phyloP scores from a whole-genome alignment of 352 stramenopile species.

The Phytophthora aleatoria region DNA sequence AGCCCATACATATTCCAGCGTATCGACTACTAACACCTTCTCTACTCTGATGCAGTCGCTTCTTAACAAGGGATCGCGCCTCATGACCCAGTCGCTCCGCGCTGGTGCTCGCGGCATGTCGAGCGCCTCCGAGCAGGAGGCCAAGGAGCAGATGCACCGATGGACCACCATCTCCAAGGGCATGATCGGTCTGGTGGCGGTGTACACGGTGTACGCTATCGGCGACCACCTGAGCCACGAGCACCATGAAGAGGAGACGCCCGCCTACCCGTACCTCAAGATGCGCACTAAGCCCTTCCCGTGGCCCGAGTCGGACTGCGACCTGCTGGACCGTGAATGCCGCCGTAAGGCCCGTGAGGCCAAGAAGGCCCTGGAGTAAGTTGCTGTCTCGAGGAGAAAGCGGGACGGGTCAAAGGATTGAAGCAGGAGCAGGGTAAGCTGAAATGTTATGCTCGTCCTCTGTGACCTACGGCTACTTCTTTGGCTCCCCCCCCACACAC shows the following conservation, averaged over 20 bases:
- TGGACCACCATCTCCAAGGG: conserved; percentile 88
- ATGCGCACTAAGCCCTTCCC: conserved; percentile 89
- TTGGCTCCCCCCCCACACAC: not conserved
- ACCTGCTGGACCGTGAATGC: conserved; percentile 81
- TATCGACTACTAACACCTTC: conserved; percentile 3
- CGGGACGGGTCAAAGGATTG: not conserved
- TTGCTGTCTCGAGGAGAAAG: conserved; percentile 3
- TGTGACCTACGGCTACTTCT: not conserved
- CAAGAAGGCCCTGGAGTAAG: conserved; percentile 74
- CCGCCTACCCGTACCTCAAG: conserved; percentile 85
- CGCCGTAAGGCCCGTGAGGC: conserved; percentile 65
- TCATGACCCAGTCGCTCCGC: conserved; percentile 56
- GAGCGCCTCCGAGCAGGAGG: conserved; percentile 77
- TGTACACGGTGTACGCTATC: conserved; percentile 67
- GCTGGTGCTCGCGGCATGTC: conserved; percentile 79
- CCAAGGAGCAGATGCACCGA: conserved; percentile 87
- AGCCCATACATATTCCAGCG: not conserved
- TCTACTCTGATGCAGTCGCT: conserved; percentile 45
- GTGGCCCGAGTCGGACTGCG: conserved; percentile 81
- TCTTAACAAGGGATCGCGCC: conserved; percentile 65
- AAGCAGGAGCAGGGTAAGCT: not conserved
- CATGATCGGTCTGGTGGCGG: conserved; percentile 70
- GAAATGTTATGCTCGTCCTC: not conserved
- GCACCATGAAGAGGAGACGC: conserved; percentile 65
- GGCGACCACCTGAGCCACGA: conserved; percentile 62